Evolutionary conservation across 1,139 yeast genomes (phyloP), one percentile per base, ranked within the genome.

Genomic region (Candida smagusa): DNA sequence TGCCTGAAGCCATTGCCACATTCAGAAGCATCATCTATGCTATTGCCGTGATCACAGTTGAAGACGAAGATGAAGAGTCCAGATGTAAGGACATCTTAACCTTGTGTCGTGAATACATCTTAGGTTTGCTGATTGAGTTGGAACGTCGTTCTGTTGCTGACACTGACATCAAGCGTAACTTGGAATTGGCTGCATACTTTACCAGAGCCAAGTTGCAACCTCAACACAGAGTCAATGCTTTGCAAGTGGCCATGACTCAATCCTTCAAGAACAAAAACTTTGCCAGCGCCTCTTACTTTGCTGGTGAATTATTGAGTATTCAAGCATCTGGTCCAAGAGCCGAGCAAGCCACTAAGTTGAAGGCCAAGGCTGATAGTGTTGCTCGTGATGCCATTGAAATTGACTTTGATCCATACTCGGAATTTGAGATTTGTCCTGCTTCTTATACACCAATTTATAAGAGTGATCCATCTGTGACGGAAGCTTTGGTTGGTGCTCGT

Each of bases 111-210:
- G 96, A 92, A 58, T 94, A 94, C 59, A 88, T 94, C 52, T 63
- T 92, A 39, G 98, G 97, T 13, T 76, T 90, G 49, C 83, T 95
- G 22, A 87, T 92, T 48, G 98, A 94, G 63, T 73, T 92, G 47
- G 78, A 78, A 40, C 89, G 98, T 65, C 87, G 97, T 64, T 60
- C 84, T 7, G 67, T 90, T 42, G 87, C 84, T 28, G 70, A 82
- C 4, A 65, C 69, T 22, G 87, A 88, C 43, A 68, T 83, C 38
- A 84, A 88, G 63, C 83, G 97, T 46, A 89, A 87, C 57, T 74
- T 94, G 55, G 98, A 92, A 61, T 72, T 94, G 50, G 97, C 97
- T 5, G 95, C 97, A 0, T 92, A 90, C 64, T 94, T 94, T 69
- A 88, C 98, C 12, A 80, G 80, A 57, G 83, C 90, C 29, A 78